Conservation (phyloP, 441 rosid genomes). For the Metrosideros polymorpha region DNA sequence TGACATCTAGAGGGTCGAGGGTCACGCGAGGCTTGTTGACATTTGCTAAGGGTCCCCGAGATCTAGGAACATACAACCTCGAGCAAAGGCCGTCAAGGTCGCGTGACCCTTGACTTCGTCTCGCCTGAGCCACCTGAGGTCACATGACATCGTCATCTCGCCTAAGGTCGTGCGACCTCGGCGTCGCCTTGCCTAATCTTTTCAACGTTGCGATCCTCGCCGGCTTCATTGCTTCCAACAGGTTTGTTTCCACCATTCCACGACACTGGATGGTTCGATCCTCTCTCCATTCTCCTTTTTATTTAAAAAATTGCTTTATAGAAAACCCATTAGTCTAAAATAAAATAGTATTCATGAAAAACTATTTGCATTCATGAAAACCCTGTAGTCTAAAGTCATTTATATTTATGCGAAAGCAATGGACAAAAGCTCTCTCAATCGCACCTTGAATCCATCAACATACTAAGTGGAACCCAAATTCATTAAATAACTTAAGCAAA, state of each 20-base stretch:
- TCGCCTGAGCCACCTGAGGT: background rate
- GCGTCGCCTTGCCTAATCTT: background rate
- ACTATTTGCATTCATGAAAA: background rate
- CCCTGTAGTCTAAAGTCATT: background rate
- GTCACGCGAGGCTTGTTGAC: accelerated
- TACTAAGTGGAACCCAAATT: background rate
- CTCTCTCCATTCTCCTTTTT: background rate
- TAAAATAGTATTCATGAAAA: too few species aligned
- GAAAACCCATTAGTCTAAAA: background rate
- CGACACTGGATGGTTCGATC: background rate
- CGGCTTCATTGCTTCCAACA: background rate
- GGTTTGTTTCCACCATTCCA: background rate
- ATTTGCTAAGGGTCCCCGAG: background rate
- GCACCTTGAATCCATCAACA: background rate
- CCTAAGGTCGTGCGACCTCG: background rate
- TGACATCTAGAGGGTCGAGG: background rate
- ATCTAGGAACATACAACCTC: background rate
- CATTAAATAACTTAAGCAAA: background rate
- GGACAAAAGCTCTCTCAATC: background rate
- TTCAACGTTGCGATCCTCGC: background rate
- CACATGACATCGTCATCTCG: background rate
- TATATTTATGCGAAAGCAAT: background rate
- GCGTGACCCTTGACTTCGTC: background rate
- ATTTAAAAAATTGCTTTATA: background rate
- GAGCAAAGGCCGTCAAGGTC: background rate